Conservation (phyloP, 192 early-diverging fungal genomes). For the Chytriomyces confervae region DNA sequence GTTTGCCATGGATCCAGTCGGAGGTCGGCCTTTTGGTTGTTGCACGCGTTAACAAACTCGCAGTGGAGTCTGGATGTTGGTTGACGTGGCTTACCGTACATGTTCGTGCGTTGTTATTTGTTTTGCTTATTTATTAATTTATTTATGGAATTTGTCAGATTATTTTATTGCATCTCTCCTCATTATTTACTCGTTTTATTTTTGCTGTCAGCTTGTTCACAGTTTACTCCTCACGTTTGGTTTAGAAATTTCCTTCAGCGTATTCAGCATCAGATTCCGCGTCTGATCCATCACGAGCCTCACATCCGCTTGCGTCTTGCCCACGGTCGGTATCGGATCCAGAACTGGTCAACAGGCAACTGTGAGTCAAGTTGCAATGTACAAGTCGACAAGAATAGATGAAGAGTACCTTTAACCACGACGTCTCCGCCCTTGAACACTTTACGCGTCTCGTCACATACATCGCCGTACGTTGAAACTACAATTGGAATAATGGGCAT, state of each 20-base stretch:
- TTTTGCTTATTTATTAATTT: too few relatives aligned
- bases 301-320: conserved; percentile 39
- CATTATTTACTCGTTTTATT: too few relatives aligned
- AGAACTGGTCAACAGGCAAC: conserved; percentile 31
- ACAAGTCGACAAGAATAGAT: background rate
- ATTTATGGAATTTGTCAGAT: too few relatives aligned
- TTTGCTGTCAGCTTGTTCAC: too few relatives aligned
- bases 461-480: conserved; percentile 62
- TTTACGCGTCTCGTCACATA: conserved; percentile 33
- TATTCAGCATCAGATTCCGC: conserved; percentile 31
- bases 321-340: conserved; percentile 40
- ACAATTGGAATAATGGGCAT: conserved; percentile 86
- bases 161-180: too few relatives aligned
- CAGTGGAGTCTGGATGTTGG: too few relatives aligned
- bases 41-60: too few relatives aligned
- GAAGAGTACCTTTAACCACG: conserved; percentile 49
- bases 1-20: conserved; percentile 62
- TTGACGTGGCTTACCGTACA: too few relatives aligned
- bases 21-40: conserved; percentile 47
- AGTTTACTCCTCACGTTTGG: background rate
- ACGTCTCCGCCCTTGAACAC: conserved; percentile 37
- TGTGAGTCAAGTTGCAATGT: background rate
- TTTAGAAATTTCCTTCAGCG: conserved; percentile 19
- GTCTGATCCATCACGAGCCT: conserved; percentile 34
- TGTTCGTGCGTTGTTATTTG: too few relatives aligned